Conservation (phyloP, 208 protist genomes). For the Wallacemonas collosoma region DNA sequence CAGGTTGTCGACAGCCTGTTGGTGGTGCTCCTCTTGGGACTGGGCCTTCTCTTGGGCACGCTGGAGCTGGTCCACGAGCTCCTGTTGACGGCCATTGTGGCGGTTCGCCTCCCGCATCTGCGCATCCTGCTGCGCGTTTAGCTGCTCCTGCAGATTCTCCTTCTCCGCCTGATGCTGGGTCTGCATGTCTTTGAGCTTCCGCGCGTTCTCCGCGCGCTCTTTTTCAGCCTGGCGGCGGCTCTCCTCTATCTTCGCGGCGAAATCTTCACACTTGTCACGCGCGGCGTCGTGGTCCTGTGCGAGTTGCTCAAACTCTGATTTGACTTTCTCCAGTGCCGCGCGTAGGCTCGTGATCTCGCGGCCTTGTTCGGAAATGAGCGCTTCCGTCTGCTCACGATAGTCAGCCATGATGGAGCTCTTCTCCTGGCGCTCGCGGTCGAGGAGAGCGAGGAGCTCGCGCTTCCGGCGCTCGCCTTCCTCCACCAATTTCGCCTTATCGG, state of each 20-base stretch:
- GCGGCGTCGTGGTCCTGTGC: slow-evolving; percentile 38
- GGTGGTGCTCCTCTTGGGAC: slow-evolving; percentile 47
- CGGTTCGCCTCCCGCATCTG: slow-evolving; percentile 36
- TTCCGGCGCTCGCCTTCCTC: slow-evolving; percentile 70
- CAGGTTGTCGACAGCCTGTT: slow-evolving; percentile 39
- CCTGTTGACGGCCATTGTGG: slow-evolving; percentile 39
- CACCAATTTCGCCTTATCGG: slow-evolving; percentile 58
- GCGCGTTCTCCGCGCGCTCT: slow-evolving; percentile 47
- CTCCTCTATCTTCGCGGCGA: slow-evolving; percentile 42
- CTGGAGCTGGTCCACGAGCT: slow-evolving; percentile 62
- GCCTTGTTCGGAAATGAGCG: slow-evolving; percentile 84
- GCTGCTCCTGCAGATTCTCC: slow-evolving; percentile 43
- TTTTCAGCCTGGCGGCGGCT: slow-evolving; percentile 37
- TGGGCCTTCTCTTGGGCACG: slow-evolving; percentile 43
- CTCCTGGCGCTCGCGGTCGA: slow-evolving; percentile 84
- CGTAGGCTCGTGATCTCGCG: slow-evolving; percentile 80
- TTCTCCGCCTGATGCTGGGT: slow-evolving; percentile 40
- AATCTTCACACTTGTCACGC: slow-evolving; percentile 34
- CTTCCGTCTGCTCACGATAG: slow-evolving; percentile 88
- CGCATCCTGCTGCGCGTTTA: slow-evolving; percentile 49
- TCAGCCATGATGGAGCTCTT: slow-evolving; percentile 88
- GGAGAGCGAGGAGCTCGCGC: slow-evolving; percentile 65
- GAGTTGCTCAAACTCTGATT: slow-evolving; percentile 49
- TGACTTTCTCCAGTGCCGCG: slow-evolving; percentile 48
- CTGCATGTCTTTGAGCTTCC: slow-evolving; percentile 47